Evolutionary conservation across 768 basidiomycete species (phyloP), one percentile per base, ranked within the genome.

Genomic region (Calocera cornea): DNA sequence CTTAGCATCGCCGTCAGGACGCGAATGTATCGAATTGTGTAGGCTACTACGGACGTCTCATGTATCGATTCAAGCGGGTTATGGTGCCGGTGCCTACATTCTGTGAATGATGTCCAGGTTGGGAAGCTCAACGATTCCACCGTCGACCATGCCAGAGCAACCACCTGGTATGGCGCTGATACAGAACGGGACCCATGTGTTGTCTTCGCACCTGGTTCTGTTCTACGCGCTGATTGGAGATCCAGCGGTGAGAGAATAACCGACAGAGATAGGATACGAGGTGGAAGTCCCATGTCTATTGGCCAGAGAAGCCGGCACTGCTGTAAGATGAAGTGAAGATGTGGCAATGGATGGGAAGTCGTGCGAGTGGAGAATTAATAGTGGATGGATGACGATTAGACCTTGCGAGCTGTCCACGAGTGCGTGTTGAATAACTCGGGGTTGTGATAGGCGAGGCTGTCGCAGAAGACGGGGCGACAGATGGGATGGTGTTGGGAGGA

Each of bases 151-250:
- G 31, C 83, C 87, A 0, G 75, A 75, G 64, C 84, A 86, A 14
- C 17, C 44, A n/a, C 40, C 44, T 14, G 68, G 40, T 17, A 24
- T 65, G 31, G 47, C 64, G 36, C 54, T 2, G 71, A 72, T 73
- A 65, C 71, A 77, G 34, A 73, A 73, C 0, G 90, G 90, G 86
- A 73, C 66, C 66, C 89, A 94, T 69, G 78, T 84, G 69, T 94
- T 90, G 89, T 92, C 95, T 0, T 82, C 80, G 50, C 85, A 92
- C 75, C 72, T 98, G 17, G 83, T 92, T 1, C 78, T 94, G 65
- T 98, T 98, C 73, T 92, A 90, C 3, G 81, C 82, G 22, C 77
- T 98, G 50, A 78, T 95, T 49, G 64, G 70, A 1, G 38, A 44
- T 0, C 75, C 79, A 8, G 83, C 80, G 1, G 79, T 92, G 1